Conservation (phyloP, 495 filamentous ascomycete species). For the Aspergillus conjunctus region DNA sequence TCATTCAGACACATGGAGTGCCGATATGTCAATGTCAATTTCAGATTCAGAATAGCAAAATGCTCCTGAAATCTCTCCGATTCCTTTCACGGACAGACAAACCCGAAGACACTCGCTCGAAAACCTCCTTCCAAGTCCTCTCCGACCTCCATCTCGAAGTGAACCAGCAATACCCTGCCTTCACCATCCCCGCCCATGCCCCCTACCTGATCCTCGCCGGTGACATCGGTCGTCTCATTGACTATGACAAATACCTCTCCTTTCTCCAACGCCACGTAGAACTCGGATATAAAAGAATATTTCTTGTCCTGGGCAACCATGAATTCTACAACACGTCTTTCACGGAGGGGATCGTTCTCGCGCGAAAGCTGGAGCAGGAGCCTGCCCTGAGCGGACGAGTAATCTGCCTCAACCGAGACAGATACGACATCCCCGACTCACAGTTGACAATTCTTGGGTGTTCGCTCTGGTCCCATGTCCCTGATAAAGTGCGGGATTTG, state of each 20-base stretch:
- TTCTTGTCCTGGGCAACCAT: slow-evolving; percentile 60
- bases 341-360: slow-evolving; percentile 34
- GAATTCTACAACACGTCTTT: slow-evolving; percentile 56
- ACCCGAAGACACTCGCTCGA: not conserved
- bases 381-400: slow-evolving; percentile 45
- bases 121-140: slow-evolving; percentile 50
- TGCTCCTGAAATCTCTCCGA: not conserved
- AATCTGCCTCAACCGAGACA: slow-evolving; percentile 46
- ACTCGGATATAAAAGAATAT: slow-evolving; percentile 45
- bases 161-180: slow-evolving; percentile 52
- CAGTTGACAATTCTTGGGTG: slow-evolving; percentile 55
- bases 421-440: slow-evolving; percentile 44
- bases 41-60: not conserved
- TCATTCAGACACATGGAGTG: too few species aligned
- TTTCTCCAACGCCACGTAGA: slow-evolving; percentile 52
- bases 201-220: slow-evolving; percentile 58
- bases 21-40: not conserved
- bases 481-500: slow-evolving; percentile 34
- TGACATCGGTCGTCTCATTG: slow-evolving; percentile 57
- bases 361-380: slow-evolving; percentile 45
- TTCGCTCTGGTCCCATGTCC: slow-evolving; percentile 58
- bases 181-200: slow-evolving; percentile 47
- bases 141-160: slow-evolving; percentile 63
- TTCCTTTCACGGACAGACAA: not conserved
- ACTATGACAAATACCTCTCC: slow-evolving; percentile 53